Percentiles rank a stretch among this genome's conserved stretches.
phyloP scores from a whole-genome alignment of 2,329 filamentous ascomycete genomes.

The Tolypocladium cylindrosporum region DNA sequence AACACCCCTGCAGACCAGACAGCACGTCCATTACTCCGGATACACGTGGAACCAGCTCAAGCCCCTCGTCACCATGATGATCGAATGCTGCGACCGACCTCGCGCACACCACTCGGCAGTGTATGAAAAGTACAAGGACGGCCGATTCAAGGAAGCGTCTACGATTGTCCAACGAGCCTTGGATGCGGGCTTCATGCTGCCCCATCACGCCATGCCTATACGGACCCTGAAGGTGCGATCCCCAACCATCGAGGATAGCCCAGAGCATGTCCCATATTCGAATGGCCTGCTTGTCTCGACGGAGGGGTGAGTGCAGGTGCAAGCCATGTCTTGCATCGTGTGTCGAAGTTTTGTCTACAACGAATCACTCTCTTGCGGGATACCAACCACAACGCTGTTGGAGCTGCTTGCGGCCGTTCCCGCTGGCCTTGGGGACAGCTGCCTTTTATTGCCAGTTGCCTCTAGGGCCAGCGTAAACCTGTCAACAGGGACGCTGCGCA shows the following conservation, averaged over 20 bases:
- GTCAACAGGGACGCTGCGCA: not conserved
- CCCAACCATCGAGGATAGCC: constrained; percentile 9
- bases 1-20: constrained; percentile 48
- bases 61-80: constrained; percentile 64
- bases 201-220: constrained; percentile 31
- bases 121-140: constrained; percentile 85
- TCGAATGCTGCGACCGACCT: constrained; percentile 80
- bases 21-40: constrained; percentile 85
- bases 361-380: not conserved
- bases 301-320: constrained; percentile 14
- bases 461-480: not conserved
- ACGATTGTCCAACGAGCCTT: constrained; percentile 70
- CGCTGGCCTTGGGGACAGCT: not conserved
- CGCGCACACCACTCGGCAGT: constrained; percentile 76
- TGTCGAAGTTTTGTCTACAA: not conserved
- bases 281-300: constrained; percentile 20
- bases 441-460: not conserved
- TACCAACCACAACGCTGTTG: not conserved
- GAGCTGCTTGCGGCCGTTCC: not conserved
- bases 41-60: constrained; percentile 83
- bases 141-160: constrained; percentile 77
- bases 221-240: constrained; percentile 12
- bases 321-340: not conserved
- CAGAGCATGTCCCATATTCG: constrained; percentile 15
- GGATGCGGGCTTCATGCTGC: constrained; percentile 44